A percentile compares a stretch with the other conserved stretches of the same genome.
Evolutionary conservation across 1,284 basidiomycete species (phyloP).

Genomic region (Rhodotorula sp.): DNA sequence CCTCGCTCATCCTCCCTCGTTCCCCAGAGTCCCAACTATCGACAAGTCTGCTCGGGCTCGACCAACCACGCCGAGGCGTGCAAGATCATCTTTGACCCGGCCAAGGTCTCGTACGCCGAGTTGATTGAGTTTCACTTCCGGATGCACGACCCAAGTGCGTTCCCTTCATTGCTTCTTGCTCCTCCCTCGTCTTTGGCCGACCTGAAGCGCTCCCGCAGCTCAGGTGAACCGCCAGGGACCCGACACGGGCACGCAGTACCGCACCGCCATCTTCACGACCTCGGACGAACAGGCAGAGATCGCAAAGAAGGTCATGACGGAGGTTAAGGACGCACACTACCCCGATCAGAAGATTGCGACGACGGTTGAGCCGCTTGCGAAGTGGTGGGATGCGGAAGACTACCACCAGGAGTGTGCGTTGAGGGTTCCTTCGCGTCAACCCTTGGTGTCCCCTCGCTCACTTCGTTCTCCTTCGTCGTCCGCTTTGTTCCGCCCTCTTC

Average conservation of each 20-base stretch:
- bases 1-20: neutral
- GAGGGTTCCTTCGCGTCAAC: neutral
- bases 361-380: conserved; percentile 60
- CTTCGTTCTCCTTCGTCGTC: neutral
- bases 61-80: conserved; percentile 91
- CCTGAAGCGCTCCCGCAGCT: neutral
- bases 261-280: conserved; percentile 85
- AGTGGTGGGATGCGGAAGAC: conserved; percentile 77
- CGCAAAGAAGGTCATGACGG: conserved; percentile 75
- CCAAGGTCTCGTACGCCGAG: conserved; percentile 34
- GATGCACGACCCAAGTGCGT: conserved; percentile 78
- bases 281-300: conserved; percentile 70
- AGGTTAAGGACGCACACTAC: conserved; percentile 78
- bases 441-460: no score
- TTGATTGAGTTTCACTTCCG: conserved; percentile 67
- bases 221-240: conserved; percentile 70
- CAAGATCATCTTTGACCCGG: conserved; percentile 71
- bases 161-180: neutral
- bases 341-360: conserved; percentile 76
- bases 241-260: conserved; percentile 81
- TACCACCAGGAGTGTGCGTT: conserved; percentile 71
- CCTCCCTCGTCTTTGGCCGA: neutral
- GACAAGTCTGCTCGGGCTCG: conserved; percentile 71
- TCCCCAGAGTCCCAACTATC: conserved; percentile 56
- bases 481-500: neutral